These are phyloP conservation scores for Pichia sp. DNA, from an alignment of 1,139 yeast species.

Conservation along the genomic window DNA sequence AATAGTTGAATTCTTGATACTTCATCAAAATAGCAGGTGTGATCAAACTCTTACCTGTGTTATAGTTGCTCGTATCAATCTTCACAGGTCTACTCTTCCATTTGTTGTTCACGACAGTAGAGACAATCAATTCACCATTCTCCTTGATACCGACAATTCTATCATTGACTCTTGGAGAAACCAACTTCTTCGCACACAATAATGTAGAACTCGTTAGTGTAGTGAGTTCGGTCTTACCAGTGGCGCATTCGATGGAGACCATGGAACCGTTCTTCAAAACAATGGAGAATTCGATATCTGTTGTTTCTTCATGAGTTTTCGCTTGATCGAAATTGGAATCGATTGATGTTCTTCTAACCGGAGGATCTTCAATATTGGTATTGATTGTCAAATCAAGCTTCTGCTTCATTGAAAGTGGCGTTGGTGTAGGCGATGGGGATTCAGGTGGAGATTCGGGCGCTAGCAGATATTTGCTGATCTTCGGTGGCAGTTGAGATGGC, in stretches of 20 bases:
- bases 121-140: slow-evolving; percentile 55
- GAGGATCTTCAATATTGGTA: background rate
- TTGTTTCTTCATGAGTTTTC: slow-evolving; percentile 22
- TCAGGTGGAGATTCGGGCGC: too few species aligned
- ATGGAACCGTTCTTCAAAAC: slow-evolving; percentile 45
- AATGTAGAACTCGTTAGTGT: slow-evolving; percentile 31
- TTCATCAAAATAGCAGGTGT: slow-evolving; percentile 38
- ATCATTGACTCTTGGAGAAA: slow-evolving; percentile 75
- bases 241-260: slow-evolving; percentile 46
- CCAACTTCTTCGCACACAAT: slow-evolving; percentile 51
- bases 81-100: slow-evolving; percentile 59
- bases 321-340: slow-evolving; percentile 33
- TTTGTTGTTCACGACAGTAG: slow-evolving; percentile 60
- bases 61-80: slow-evolving; percentile 48
- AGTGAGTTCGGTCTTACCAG: slow-evolving; percentile 39
- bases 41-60: slow-evolving; percentile 36
- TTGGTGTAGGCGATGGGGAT: too few species aligned
- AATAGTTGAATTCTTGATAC: slow-evolving; percentile 10
- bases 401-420: background rate
- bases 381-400: background rate
- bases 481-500: background rate
- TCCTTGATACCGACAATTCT: slow-evolving; percentile 58
- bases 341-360: slow-evolving; percentile 27
- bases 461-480: too few species aligned
- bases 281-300: slow-evolving; percentile 38